Base-by-base conservation (phyloP, 106 monocot species). In the Gastrodia elata region DNA sequence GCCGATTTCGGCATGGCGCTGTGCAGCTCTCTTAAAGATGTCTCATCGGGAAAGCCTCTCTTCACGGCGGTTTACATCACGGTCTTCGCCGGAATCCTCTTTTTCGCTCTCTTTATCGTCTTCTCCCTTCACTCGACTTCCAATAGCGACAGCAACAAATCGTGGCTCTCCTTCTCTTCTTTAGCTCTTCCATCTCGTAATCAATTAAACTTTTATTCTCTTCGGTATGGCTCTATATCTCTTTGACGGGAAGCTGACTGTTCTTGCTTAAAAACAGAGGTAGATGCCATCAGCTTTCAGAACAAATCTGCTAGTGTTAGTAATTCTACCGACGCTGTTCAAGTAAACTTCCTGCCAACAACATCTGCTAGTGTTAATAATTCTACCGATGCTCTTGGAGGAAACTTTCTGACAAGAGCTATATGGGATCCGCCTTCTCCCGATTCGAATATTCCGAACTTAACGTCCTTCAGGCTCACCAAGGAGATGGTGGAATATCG, bases 341-440 rank as follows among this genome's bases (percentile, higher is more conserved):
- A 61, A 13, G 40, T 71, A 39, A 78, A 38, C 40, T 76, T 82
- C 30, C 81, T 76, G 33, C 75, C 75, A 16, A 83, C n/a, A n/a
- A n/a, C n/a, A 26, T 75, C 35, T 10, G 43, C 25, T 16, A 61
- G 27, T 61, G 61, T 32, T 32, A 61, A 61, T 32, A 61, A 11
- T 40, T 35, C 39, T 4, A 11, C n/a, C 4, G 40, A 40, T 39
- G 69, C 69, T 11, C 2, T n/a, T 38, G 64, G 68, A 13, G 40
- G 71, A 39, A 78, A 38, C 40, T 76, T 82, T 32, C 81, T 76
- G 33, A 77, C 75, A 16, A 83, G 81, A 59, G 78, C 68, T 18
- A 90, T 92, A 82, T 97, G 96, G 96, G 87, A 90, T 68, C 74
- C 68, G 8, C 96, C 90, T 37, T 68, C 11, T 56, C 40, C 40